Conservation (phyloP, 23 red algal species). For the Gracilariopsis chorda region DNA sequence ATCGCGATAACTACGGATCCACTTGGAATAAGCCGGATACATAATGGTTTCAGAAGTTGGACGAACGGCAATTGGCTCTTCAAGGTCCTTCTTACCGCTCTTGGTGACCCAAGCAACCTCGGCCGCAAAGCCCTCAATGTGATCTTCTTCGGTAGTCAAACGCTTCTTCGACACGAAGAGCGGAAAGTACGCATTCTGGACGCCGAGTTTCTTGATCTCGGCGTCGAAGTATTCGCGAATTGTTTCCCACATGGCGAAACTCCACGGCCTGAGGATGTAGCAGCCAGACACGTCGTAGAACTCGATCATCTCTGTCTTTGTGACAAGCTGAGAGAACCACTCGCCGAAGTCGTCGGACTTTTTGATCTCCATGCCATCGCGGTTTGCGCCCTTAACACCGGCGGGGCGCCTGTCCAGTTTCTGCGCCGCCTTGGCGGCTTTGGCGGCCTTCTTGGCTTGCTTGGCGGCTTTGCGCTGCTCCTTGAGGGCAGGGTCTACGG, state of each 20-base stretch:
- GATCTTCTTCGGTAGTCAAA: constrained; percentile 85
- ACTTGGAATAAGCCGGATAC: constrained; percentile 97
- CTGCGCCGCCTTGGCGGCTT: constrained; percentile 19
- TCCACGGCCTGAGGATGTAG: constrained; percentile 95
- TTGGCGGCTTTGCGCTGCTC: constrained; percentile 42
- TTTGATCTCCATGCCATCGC: constrained; percentile 83
- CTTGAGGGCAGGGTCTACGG: background rate
- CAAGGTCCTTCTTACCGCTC: constrained; percentile 75
- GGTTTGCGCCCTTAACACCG: constrained; percentile 55
- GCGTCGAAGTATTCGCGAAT: constrained; percentile 86
- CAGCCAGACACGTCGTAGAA: constrained; percentile 97
- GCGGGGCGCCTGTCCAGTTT: constrained; percentile 32
- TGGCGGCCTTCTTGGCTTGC: constrained; percentile 37
- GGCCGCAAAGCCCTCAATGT: constrained; percentile 97
- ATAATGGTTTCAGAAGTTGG: constrained; percentile 99
- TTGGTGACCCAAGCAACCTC: constrained; percentile 99
- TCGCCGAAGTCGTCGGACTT: constrained; percentile 87
- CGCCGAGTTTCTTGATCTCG: constrained; percentile 95
- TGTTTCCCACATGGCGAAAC: constrained; percentile 92
- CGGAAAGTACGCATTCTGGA: constrained; percentile 98
- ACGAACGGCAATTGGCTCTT: constrained; percentile 93
- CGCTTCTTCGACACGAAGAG: constrained; percentile 87
- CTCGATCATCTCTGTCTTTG: constrained; percentile 98
- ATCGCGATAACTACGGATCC: constrained; percentile 98
- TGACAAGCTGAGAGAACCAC: constrained; percentile 91